These are phyloP conservation scores for Gelatoporia subvermispora DNA, from an alignment of 768 basidiomycete genomes.

Conservation along the genomic window DNA sequence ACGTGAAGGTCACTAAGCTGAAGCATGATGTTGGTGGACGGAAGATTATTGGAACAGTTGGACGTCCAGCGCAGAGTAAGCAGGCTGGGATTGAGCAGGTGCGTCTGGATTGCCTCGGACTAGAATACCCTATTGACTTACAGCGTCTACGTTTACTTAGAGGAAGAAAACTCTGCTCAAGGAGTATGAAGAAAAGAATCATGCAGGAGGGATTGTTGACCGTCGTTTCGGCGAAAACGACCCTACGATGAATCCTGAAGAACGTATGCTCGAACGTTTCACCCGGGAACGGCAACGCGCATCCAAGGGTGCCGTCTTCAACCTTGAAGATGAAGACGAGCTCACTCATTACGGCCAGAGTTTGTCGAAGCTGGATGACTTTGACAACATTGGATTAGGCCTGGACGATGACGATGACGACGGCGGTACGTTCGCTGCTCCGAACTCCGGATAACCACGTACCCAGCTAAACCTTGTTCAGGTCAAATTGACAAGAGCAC, in stretches of 20 bases:
- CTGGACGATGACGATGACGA: conserved; percentile 51
- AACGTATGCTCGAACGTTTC: conserved; percentile 95
- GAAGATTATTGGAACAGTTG: conserved; percentile 75
- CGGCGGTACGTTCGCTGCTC: conserved; percentile 23
- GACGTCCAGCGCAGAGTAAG: conserved; percentile 83
- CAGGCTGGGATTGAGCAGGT: conserved; percentile 90
- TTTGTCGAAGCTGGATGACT: conserved; percentile 79
- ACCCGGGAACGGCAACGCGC: conserved; percentile 82
- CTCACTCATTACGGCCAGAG: conserved; percentile 91
- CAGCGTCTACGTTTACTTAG: conserved; percentile 33
- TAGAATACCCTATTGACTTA: background rate
- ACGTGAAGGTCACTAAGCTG: conserved; percentile 85
- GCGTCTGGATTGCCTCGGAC: conserved; percentile 16
- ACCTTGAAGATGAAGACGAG: conserved; percentile 88
- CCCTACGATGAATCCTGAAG: conserved; percentile 87
- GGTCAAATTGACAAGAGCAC: conserved; percentile 66
- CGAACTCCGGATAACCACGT: background rate
- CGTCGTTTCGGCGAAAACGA: conserved; percentile 96
- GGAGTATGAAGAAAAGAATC: conserved; percentile 77
- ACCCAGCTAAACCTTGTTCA: conserved; percentile 12
- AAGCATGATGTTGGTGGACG: conserved; percentile 92
- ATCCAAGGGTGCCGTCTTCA: conserved; percentile 75
- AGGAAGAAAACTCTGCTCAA: conserved; percentile 84
- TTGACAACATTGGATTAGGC: conserved; percentile 65
- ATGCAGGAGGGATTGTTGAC: conserved; percentile 86